Evolutionary conservation across 129 eudicot species (phyloP), one percentile per base, ranked within the genome.

Genomic region (Dittrichia graveolens): DNA sequence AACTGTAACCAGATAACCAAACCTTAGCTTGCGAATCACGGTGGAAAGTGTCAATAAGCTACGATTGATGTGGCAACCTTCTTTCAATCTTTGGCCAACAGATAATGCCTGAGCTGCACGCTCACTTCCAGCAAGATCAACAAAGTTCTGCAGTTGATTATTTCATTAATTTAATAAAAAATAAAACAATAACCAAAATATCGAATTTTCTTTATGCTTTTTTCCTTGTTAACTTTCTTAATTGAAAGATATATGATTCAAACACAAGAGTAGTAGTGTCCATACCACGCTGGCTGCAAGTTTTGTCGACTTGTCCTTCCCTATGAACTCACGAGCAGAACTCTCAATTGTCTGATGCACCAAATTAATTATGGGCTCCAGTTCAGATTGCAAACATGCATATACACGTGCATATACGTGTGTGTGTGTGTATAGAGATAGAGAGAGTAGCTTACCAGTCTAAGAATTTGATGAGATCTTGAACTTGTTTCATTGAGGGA

Each of bases 71-170:
- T 95, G 99, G 78, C 99, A 90, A 46, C 99, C 99, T 85, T 95
- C 99, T 83, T 95, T 95, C 61, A 95, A 81, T 62, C 99, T 80
- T 73, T 89, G 90, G 37, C 99, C 99, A 65, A 83, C 96, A 63
- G 99, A 95, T 75, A 81, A 70, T 41, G 99, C 89, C 87, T 95
- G 99, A 72, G 99, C 82, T 71, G 99, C 97, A 64, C 99, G 93
- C 86, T 95, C 99, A 85, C 99, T 95, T 74, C 99, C 99, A 37
- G 99, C 99, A 63, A 95, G 85, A 83, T 95, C 99, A 75, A 95
- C 85, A 78, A 95, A 95, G 72, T 90, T 90, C 99, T 95, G 94
- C 74, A 81, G 9, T 69, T 54, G 39, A 71, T 39, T 48, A 65
- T 8, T 44, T 47, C 65, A 19, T 78, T 67, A 50, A n/a, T 73